Evolutionary conservation across 2,329 filamentous ascomycete species (phyloP).

Genomic region (Metarhizium rileyi): DNA sequence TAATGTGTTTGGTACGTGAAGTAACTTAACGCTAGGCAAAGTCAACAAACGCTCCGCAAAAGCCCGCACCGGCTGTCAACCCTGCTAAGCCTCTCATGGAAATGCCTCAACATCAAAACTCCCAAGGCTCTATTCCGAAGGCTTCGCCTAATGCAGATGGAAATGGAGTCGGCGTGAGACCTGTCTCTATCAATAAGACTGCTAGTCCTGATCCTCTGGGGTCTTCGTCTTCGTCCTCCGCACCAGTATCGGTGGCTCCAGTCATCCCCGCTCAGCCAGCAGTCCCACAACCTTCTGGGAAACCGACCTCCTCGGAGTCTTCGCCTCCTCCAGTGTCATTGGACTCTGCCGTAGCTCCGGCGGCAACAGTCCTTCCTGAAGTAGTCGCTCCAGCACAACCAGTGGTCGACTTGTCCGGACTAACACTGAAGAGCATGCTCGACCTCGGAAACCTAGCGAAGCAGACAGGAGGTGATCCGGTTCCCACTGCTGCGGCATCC

Average conservation of each 20-base stretch:
- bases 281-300: neutral
- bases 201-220: no score
- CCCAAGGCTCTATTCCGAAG: neutral
- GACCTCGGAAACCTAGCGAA: conserved; percentile 32
- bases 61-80: no score
- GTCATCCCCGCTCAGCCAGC: neutral
- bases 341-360: conserved; percentile 5
- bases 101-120: neutral
- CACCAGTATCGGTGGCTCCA: neutral
- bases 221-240: conserved; percentile 9
- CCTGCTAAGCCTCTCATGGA: no score
- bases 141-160: conserved; percentile 11
- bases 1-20: neutral
- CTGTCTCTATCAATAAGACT: conserved; percentile 17
- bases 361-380: conserved; percentile 7
- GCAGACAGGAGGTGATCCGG: neutral
- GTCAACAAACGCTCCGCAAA: neutral
- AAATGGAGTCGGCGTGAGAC: conserved; percentile 21
- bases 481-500: neutral
- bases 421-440: conserved; percentile 32
- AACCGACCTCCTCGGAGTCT: neutral
- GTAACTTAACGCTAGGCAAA: neutral
- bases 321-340: neutral
- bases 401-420: conserved; percentile 28
- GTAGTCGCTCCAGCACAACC: conserved; percentile 11